These are phyloP conservation scores for Chenopodium formosanum DNA, from an alignment of 148 eudicot genomes.

Conservation along the genomic window DNA sequence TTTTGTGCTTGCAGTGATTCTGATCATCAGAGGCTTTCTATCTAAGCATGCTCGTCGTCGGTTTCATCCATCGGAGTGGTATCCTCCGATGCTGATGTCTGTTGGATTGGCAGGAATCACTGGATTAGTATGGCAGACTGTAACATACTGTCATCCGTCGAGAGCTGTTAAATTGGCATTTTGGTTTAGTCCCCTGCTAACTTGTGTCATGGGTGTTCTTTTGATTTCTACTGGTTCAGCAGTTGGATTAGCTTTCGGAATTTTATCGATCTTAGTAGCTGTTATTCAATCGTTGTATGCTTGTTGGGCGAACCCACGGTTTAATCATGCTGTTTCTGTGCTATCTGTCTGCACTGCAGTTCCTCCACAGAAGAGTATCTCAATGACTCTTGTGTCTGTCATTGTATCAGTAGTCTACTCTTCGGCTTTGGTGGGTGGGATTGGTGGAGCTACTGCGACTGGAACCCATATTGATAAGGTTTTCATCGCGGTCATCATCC, in stretches of 20 bases:
- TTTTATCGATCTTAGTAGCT: conserved; percentile 35
- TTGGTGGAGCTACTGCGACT: conserved; percentile 54
- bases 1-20: conserved; percentile 25
- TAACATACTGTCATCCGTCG: conserved; percentile 24
- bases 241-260: conserved; percentile 41
- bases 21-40: conserved; percentile 35
- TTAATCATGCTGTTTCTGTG: conserved; percentile 38
- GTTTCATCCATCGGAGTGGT: conserved; percentile 47
- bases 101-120: conserved; percentile 34
- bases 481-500: conserved; percentile 23
- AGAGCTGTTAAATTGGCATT: conserved; percentile 39
- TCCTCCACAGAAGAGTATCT: conserved; percentile 30
- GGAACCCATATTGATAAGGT: conserved; percentile 11
- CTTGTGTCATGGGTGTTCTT: conserved; percentile 48
- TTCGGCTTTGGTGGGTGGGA: conserved; percentile 40
- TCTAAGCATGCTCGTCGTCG: conserved; percentile 18
- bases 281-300: conserved; percentile 48
- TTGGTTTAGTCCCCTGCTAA: conserved; percentile 57
- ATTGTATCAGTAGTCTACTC: conserved; percentile 27
- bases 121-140: conserved; percentile 35
- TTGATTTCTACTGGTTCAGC: conserved; percentile 40
- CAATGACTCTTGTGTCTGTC: conserved; percentile 18
- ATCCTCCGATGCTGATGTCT: conserved; percentile 40
- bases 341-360: conserved; percentile 26
- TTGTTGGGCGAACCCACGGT: conserved; percentile 57